A percentile compares a stretch with the other conserved stretches of the same genome.
Evolutionary conservation across 2,329 filamentous ascomycete species (phyloP).

Genomic region (Fusarium sublunatum): DNA sequence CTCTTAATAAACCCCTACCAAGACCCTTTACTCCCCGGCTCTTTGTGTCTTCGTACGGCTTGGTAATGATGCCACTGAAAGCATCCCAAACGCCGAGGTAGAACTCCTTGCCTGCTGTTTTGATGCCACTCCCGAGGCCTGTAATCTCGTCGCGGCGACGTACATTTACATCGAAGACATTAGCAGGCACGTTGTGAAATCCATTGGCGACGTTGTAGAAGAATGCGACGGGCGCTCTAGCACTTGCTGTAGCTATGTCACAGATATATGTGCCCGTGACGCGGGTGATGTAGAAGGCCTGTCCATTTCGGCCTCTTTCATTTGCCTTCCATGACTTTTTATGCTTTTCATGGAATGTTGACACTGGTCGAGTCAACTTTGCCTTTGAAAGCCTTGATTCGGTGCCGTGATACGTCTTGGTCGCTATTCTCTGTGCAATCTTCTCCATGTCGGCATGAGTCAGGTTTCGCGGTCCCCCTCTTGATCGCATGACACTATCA

Average conservation of each 20-base stretch:
- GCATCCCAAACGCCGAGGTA: constrained; percentile 75
- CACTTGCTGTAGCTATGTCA: constrained; percentile 69
- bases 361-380: constrained; percentile 19
- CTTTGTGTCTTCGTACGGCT: constrained; percentile 71
- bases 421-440: constrained; percentile 48
- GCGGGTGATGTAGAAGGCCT: constrained; percentile 44
- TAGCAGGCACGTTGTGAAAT: constrained; percentile 77
- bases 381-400: constrained; percentile 51
- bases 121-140: constrained; percentile 68
- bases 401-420: constrained; percentile 60
- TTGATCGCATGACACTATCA: background rate
- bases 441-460: constrained; percentile 47
- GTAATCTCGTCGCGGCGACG: constrained; percentile 74
- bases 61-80: constrained; percentile 72
- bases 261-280: constrained; percentile 66
- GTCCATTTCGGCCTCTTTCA: constrained; percentile 46
- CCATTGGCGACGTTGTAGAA: constrained; percentile 76
- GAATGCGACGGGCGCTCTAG: constrained; percentile 75
- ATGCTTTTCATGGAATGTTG: constrained; percentile 37
- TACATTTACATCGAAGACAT: constrained; percentile 70
- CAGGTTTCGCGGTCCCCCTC: constrained; percentile 9
- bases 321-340: constrained; percentile 43
- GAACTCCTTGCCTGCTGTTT: constrained; percentile 73
- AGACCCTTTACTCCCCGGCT: constrained; percentile 71
- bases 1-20: constrained; percentile 66